A percentile compares a stretch with the other conserved stretches of the same genome.
phyloP scores from a whole-genome alignment of 495 filamentous ascomycete genomes.

The Lasiosphaeria ovina region DNA sequence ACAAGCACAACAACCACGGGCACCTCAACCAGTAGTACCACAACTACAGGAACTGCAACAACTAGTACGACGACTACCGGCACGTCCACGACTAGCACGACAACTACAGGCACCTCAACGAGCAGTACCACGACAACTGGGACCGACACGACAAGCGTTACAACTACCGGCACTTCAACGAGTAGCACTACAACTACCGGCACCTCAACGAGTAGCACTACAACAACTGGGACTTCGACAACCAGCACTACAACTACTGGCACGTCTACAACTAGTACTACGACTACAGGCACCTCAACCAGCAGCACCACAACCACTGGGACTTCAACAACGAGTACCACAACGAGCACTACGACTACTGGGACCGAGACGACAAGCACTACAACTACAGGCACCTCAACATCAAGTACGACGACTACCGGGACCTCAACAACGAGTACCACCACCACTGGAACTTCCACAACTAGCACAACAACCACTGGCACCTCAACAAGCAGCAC shows the following conservation, averaged over 20 bases:
- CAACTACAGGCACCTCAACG: background rate
- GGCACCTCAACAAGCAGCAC: background rate
- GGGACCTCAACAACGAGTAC: background rate
- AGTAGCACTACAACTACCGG: background rate
- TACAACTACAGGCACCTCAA: background rate
- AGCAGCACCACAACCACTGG: background rate
- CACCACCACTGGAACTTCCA: background rate
- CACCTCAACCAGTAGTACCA: background rate
- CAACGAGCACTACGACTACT: background rate
- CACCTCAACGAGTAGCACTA: background rate
- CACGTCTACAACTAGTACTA: background rate
- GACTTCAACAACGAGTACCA: background rate
- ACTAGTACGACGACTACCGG: background rate
- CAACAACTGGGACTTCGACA: background rate
- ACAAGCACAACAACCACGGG: background rate
- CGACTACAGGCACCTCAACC: background rate
- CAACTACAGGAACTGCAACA: no score
- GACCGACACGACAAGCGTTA: background rate
- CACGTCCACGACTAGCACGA: background rate
- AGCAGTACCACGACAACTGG: background rate
- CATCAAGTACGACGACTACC: background rate
- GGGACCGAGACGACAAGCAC: background rate
- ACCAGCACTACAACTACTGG: background rate
- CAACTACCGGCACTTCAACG: background rate
- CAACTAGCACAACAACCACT: background rate